A percentile compares a stretch with the other conserved stretches of the same genome.
phyloP scores from a whole-genome alignment of 306 rosid species.

The Albizia julibrissin region DNA sequence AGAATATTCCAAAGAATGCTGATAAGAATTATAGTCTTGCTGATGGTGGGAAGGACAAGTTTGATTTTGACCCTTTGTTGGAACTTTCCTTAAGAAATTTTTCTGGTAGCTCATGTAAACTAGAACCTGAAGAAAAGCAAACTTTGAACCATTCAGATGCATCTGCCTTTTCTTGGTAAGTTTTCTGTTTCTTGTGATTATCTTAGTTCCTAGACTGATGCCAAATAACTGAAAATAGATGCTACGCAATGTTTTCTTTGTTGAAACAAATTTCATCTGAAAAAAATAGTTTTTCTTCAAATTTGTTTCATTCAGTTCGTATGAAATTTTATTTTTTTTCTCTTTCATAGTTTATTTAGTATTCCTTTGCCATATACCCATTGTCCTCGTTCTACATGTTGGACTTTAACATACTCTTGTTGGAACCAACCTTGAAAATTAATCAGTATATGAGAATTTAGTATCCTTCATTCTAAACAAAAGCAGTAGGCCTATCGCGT shows the following conservation, averaged over 20 bases:
- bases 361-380: neutral
- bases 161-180: constrained; percentile 80
- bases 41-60: constrained; percentile 39
- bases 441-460: neutral
- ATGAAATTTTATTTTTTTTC: neutral
- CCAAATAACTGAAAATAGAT: constrained; percentile 16
- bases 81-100: constrained; percentile 59
- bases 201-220: constrained; percentile 2
- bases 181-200: constrained; percentile 10
- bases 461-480: constrained; percentile 1
- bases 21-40: constrained; percentile 28
- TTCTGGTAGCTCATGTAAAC: constrained; percentile 38
- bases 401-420: constrained; percentile 7
- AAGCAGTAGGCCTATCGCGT: neutral
- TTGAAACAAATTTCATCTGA: constrained; percentile 19
- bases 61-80: constrained; percentile 41
- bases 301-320: neutral
- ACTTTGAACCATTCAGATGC: constrained; percentile 58
- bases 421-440: neutral
- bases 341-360: neutral
- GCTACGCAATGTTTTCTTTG: neutral
- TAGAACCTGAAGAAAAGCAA: constrained; percentile 47
- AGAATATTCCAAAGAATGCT: constrained; percentile 28
- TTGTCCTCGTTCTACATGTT: constrained; percentile 3
- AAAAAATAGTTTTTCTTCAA: neutral